Evolutionary conservation across 495 filamentous ascomycete species (phyloP), one percentile per base, ranked within the genome.

Genomic region (Aspergillus indologenus): DNA sequence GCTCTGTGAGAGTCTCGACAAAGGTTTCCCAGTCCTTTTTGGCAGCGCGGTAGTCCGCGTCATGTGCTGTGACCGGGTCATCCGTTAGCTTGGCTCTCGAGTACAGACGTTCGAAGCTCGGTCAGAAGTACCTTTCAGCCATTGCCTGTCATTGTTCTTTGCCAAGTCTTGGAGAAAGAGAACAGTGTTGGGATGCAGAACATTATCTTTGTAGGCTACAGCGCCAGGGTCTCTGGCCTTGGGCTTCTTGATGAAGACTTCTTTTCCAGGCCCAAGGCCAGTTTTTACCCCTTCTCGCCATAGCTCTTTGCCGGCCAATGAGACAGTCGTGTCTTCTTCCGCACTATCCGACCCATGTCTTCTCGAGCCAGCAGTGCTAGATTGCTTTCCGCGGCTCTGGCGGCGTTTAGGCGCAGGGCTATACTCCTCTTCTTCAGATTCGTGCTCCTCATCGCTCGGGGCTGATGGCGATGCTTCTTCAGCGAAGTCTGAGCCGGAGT

Each of bases 11-110:
- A 43, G 76, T 75, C 56, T 87, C 87, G 23, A 90, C 82, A 60
- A 89, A 96, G 18, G 81, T 81, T 42, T 89, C 84, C 76, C 88
- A 95, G 63, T 96, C 90, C 54, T 87, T 85, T 58, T 90, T 82
- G 4, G 90, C 81, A 58, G 84, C 77, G 58, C 90, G 84, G 71
- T 86, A 95, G 62, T 92, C 88, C 48, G 77, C 74, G 72, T 95
- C 89, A 71, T 92, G 80, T 61, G 82, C 88, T 90, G 66, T 34
- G 52, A n/a, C 22, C 34, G 12, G 47, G 5, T 18, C 52, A 7
- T 47, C 34, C 15, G 48, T 66, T 56, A 67, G 59, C 47, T 17
- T 22, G 21, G 22, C 7, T 53, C 8, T 50, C 34, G 21, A 49
- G 21, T 18, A 29, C 53, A 57, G 20, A 34, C 54, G 54, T 42